Conservation (phyloP, 768 basidiomycete species). For the Panus rudis region DNA sequence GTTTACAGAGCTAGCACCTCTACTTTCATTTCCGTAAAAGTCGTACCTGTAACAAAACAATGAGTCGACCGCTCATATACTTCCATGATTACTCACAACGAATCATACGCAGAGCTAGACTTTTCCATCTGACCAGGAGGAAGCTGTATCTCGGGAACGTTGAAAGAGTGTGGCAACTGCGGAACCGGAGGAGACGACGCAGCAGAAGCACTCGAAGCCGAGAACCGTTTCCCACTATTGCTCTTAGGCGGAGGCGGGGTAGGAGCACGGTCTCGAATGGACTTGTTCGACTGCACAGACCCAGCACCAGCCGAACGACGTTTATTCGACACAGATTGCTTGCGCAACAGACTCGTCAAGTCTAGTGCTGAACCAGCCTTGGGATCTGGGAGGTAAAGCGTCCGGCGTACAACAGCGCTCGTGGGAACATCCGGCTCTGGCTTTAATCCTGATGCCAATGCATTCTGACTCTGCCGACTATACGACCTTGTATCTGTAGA, state of each 20-base stretch:
- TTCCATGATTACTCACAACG: slow-evolving; percentile 47
- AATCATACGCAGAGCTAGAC: slow-evolving; percentile 68
- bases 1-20: slow-evolving; percentile 25
- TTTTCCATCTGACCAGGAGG: slow-evolving; percentile 47
- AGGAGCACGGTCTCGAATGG: slow-evolving; percentile 74
- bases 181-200: slow-evolving; percentile 68
- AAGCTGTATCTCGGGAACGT: slow-evolving; percentile 31
- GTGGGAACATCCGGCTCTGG: slow-evolving; percentile 8
- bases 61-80: not conserved
- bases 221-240: slow-evolving; percentile 47
- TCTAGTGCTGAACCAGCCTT: slow-evolving; percentile 52
- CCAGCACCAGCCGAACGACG: slow-evolving; percentile 56
- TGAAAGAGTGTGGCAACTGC: slow-evolving; percentile 46
- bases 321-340: slow-evolving; percentile 42
- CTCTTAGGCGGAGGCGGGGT: slow-evolving; percentile 78
- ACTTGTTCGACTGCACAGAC: slow-evolving; percentile 56
- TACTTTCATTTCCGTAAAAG: slow-evolving; percentile 65
- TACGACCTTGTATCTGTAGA: slow-evolving; percentile 14
- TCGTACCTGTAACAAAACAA: slow-evolving; percentile 51
- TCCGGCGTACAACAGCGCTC: slow-evolving; percentile 63
- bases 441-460: slow-evolving; percentile 6
- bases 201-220: too few relatives aligned
- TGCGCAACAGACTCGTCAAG: slow-evolving; percentile 45
- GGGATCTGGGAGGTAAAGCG: slow-evolving; percentile 70
- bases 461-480: slow-evolving; percentile 11